phyloP scores from a whole-genome alignment of 768 basidiomycete genomes.

The Termitomyces sp. region DNA sequence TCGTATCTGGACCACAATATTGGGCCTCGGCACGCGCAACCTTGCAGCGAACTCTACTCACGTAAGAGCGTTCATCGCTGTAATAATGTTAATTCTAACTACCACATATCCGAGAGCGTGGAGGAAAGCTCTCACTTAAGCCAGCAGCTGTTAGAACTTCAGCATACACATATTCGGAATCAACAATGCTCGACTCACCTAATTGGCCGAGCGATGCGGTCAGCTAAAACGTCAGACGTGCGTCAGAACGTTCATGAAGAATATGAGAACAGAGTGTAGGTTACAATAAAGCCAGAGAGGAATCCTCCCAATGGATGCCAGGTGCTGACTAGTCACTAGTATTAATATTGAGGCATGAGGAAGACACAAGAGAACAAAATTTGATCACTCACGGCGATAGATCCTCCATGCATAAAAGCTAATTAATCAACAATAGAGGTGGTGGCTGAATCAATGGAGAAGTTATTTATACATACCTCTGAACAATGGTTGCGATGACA shows the following conservation, averaged over 20 bases:
- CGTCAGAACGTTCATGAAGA: neutral
- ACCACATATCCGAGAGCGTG: neutral
- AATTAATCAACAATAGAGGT: no score
- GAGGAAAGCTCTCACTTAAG: neutral
- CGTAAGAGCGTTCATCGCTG: neutral
- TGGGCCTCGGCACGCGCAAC: neutral
- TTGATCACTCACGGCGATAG: neutral
- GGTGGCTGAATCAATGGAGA: no score
- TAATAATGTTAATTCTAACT: neutral
- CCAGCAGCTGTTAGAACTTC: neutral
- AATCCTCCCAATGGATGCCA: neutral
- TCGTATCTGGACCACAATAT: neutral
- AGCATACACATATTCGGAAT: neutral
- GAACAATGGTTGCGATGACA: neutral
- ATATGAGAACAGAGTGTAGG: neutral
- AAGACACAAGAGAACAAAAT: no score
- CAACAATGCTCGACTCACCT: neutral
- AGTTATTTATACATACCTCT: neutral
- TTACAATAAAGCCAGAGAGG: neutral
- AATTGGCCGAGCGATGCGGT: neutral
- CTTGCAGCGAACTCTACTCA: neutral
- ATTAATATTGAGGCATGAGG: no score
- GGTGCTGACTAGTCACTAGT: neutral
- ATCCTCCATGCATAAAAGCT: neutral
- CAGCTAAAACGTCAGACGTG: neutral